Percentiles rank a stretch among this genome's conserved stretches.
Evolutionary conservation across 305 asterid genomes (phyloP).

Genomic region (Solanum hybrid): DNA sequence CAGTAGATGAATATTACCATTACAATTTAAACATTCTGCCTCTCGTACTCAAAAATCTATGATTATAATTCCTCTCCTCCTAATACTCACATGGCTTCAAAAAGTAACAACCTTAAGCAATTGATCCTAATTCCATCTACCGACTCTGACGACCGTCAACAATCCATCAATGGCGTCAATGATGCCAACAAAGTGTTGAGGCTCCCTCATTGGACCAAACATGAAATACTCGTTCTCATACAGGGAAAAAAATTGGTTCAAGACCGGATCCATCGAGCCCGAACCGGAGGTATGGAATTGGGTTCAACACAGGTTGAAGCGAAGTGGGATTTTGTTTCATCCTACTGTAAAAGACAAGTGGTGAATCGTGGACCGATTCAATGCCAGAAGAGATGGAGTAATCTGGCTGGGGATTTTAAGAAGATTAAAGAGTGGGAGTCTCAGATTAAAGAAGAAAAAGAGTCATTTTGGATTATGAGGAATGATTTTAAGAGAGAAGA

Average conservation of each 20-base stretch:
- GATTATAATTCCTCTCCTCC: too few relatives aligned
- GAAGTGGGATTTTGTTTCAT: constrained; percentile 74
- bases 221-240: constrained; percentile 67
- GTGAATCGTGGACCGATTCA: constrained; percentile 83
- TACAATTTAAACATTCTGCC: neutral
- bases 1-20: neutral
- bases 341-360: constrained; percentile 74
- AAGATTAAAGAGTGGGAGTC: constrained; percentile 88
- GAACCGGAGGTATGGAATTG: constrained; percentile 37
- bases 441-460: constrained; percentile 38
- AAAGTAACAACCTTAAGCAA: constrained; percentile 43
- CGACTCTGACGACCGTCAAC: constrained; percentile 28
- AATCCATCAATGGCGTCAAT: constrained; percentile 16
- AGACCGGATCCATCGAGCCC: constrained; percentile 42
- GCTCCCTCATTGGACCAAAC: constrained; percentile 80
- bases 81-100: constrained; percentile 4
- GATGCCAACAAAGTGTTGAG: constrained; percentile 44
- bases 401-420: constrained; percentile 66
- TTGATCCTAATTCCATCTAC: constrained; percentile 36
- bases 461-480: constrained; percentile 88
- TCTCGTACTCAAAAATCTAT: neutral
- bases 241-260: constrained; percentile 71
- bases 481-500: constrained; percentile 76
- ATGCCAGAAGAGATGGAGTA: constrained; percentile 93
- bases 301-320: constrained; percentile 69